phyloP scores from a whole-genome alignment of 495 filamentous ascomycete genomes.

The Ascobolus immersus region DNA sequence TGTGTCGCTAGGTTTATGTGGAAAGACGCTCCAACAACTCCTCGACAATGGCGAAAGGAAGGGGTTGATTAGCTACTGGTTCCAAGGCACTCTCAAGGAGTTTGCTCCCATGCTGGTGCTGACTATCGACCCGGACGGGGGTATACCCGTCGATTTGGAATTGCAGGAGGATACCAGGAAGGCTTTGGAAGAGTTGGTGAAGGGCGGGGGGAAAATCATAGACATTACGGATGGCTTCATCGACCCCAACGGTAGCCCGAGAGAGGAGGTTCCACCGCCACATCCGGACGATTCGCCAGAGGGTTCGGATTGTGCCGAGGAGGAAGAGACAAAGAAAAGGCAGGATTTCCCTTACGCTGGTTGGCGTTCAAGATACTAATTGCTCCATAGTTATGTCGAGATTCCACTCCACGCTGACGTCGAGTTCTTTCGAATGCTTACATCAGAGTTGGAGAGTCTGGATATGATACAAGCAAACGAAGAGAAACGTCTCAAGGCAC shows the following conservation, averaged over 20 bases:
- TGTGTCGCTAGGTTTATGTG: conserved; percentile 31
- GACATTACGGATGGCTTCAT: not conserved
- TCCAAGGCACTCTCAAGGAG: conserved; percentile 16
- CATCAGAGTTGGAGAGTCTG: conserved; percentile 32
- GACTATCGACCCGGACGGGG: conserved; percentile 26
- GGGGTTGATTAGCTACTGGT: conserved; percentile 11
- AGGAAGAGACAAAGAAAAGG: not conserved
- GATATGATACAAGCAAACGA: conserved; percentile 33
- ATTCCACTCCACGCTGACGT: conserved; percentile 39
- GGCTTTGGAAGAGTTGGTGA: conserved; percentile 26
- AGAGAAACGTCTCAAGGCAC: conserved; percentile 24
- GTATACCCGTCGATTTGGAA: conserved; percentile 26
- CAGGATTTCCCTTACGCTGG: not conserved
- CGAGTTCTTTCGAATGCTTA: conserved; percentile 41
- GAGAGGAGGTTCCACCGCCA: not conserved
- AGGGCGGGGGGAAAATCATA: not conserved
- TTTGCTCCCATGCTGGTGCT: conserved; percentile 35
- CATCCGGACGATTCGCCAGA: not conserved
- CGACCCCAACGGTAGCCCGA: not conserved
- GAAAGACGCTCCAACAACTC: conserved; percentile 33
- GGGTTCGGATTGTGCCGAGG: too few species aligned
- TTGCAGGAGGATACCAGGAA: conserved; percentile 28
- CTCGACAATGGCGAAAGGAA: not conserved
- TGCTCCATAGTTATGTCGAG: conserved; percentile 20
- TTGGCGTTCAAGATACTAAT: conserved; percentile 7